Conservation (phyloP, 768 basidiomycete genomes). For the Suillus luteus region DNA sequence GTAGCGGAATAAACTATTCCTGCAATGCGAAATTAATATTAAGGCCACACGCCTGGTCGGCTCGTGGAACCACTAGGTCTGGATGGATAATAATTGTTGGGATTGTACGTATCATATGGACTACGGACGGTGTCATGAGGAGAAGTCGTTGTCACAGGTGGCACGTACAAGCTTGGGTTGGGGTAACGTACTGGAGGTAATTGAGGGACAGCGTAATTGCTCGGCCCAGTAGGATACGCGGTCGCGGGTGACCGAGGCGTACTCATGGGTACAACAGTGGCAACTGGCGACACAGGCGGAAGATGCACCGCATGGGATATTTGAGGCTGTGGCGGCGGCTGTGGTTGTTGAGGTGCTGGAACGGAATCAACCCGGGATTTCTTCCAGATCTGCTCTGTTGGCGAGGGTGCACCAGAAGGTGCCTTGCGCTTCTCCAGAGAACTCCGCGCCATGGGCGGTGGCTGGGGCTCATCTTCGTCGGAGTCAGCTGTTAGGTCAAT, state of each 20-base stretch:
- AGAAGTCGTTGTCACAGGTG: constrained; percentile 8
- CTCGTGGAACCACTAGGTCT: constrained; percentile 26
- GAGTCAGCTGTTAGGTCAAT: constrained; percentile 86
- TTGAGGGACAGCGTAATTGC: constrained; percentile 25
- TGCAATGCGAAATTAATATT: constrained; percentile 18
- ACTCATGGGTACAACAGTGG: constrained; percentile 4
- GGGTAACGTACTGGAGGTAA: constrained; percentile 33
- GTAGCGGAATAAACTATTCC: constrained; percentile 9
- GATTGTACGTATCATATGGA: constrained; percentile 28
- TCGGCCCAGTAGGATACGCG: constrained; percentile 18
- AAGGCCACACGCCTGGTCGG: constrained; percentile 33
- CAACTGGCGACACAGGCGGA: constrained; percentile 30
- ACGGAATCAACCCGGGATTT: constrained; percentile 47
- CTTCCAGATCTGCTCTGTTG: constrained; percentile 76
- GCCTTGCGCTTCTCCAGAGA: constrained; percentile 61
- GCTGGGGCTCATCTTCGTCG: constrained; percentile 62
- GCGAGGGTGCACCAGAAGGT: constrained; percentile 48
- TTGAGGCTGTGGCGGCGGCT: constrained; percentile 6
- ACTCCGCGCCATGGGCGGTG: constrained; percentile 20
- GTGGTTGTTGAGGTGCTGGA: constrained; percentile 15
- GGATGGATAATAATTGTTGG: constrained; percentile 21
- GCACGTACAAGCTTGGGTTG: constrained; percentile 19
- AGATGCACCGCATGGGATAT: constrained; percentile 16
- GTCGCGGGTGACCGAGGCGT: constrained; percentile 14
- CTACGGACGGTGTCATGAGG: constrained; percentile 25